Evolutionary conservation across 768 basidiomycete species (phyloP).

Genomic region (Pleurotus pulmonarius): DNA sequence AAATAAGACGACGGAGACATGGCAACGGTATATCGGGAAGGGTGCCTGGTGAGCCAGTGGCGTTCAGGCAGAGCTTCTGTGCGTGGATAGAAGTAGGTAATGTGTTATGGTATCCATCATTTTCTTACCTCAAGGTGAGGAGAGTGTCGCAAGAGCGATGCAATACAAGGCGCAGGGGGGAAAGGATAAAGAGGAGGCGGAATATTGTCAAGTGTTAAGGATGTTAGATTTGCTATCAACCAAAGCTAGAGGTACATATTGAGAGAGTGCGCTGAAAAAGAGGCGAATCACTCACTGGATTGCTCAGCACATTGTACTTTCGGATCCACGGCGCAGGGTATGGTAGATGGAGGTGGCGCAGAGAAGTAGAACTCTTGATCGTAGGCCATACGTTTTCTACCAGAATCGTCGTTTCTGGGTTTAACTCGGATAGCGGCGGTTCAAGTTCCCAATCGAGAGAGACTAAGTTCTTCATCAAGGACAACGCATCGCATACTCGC

Average conservation of each 20-base stretch:
- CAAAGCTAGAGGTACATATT: background rate
- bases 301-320: background rate
- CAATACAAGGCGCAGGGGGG: background rate
- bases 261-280: background rate
- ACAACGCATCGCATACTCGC: background rate
- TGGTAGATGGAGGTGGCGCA: background rate
- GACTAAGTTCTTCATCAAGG: background rate
- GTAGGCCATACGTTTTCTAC: background rate
- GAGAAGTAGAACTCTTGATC: background rate
- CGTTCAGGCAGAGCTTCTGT: background rate
- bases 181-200: background rate
- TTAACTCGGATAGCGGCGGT: background rate
- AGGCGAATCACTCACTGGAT: background rate
- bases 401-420: background rate
- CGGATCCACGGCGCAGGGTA: background rate
- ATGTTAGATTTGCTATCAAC: background rate
- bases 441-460: background rate
- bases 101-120: background rate
- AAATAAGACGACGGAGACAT: background rate
- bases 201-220: background rate
- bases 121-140: background rate
- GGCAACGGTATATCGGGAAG: background rate
- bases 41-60: background rate
- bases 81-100: background rate
- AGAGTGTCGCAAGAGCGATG: background rate